Evolutionary conservation across 352 stramenopile species (phyloP), one percentile per base, ranked within the genome.

Genomic region (Globisporangium nodosum): DNA sequence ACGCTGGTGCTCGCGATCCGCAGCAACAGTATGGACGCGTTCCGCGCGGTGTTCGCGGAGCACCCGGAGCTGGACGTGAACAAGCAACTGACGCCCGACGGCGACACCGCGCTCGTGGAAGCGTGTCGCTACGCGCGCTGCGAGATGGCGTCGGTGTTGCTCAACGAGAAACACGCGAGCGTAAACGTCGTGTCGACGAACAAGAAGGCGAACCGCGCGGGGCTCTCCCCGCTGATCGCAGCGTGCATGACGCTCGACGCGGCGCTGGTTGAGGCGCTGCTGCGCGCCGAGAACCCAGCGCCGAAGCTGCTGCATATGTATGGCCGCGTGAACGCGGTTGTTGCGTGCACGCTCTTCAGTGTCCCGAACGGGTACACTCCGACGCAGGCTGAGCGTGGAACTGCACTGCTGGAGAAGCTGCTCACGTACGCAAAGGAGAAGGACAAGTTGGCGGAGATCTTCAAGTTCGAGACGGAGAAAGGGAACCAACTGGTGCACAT

Each of bases 171-270:
- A n/a, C n/a, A 54, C 13, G 71, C 65, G 9, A 59, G 77, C 47
- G 67, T 77, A 54, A 87, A 87, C 49, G 27, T 69, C 1, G 27
- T 48, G 8, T 71, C 61, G 20, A 64, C 16, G 27, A 85, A 82
- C 54, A 62, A 68, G 54, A 60, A 40, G 12, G 62, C 54, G 21
- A 74, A 81, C n/a, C 73, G 75, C 11, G 56, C 63, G 21, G 68
- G 69, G 0, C 56, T 89, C 21, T 65, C 73, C 30, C 73, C 80
- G 16, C 56, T 90, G 33, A 65, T 83, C 18, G 77, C 77, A 5
- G 77, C 80, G 15, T 79, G 71, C 46, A 84, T 88, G 73, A 67
- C 80, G 24, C 63, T 90, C n/a, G 49, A 76, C 24, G 48, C 55
- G 0, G 37, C 63, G 18, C 31, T 85, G 21, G 80, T 90, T 0